Base-by-base conservation (phyloP, 208 protist genomes). In the Leishmania amazonensis region DNA sequence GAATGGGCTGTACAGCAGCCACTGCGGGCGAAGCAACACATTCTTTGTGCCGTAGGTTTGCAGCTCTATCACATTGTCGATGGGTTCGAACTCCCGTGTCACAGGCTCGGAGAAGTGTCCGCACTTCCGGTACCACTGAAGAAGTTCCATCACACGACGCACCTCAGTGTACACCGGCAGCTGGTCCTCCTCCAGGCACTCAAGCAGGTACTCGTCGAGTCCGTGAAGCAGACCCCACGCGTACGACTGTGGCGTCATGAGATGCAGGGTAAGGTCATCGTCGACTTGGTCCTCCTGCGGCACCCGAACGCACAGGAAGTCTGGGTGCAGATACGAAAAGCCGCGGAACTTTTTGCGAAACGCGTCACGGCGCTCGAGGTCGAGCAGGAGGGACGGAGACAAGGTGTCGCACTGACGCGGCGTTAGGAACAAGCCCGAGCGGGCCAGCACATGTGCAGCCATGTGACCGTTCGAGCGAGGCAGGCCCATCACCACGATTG, bases 141-240 rank as follows among this genome's bases (percentile, higher is more conserved):
- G 92, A 13, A 98, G 79, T 79, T 96, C 83, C 85, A 95, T 86
- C 35, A 92, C 85, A 19, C 90, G 88, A 72, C 89, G 91, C 81
- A 96, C 85, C 77, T 96, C 87, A 62, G 77, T 79, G 85, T 96
- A 98, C 38, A 95, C 91, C 8, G 85, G 75, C 47, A 82, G 85
- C 80, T 98, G 95, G 79, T 96, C 92, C 81, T 97, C 92, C 81
- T 97, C 89, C 77, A 98, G 79, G 65, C 90, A 95, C 79, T 98
- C 91, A 31, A 97, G 90, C 67, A 98, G 85, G 85, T 97, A 95
- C 67, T 95, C 92, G 76, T 98, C 95, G 71, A 98, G 81, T n/a
- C 95, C 95, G 79, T 96, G 93, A 40, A 98, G 87, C 40, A 98
- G 81, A 9, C 95, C 95, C 94, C 93, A 98, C 42, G 95, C 91